Percentiles rank a stretch among this genome's conserved stretches.
These are phyloP conservation scores for Panicum hallii DNA, from an alignment of 202 grass and related monocot genomes.

Conservation along the genomic window DNA sequence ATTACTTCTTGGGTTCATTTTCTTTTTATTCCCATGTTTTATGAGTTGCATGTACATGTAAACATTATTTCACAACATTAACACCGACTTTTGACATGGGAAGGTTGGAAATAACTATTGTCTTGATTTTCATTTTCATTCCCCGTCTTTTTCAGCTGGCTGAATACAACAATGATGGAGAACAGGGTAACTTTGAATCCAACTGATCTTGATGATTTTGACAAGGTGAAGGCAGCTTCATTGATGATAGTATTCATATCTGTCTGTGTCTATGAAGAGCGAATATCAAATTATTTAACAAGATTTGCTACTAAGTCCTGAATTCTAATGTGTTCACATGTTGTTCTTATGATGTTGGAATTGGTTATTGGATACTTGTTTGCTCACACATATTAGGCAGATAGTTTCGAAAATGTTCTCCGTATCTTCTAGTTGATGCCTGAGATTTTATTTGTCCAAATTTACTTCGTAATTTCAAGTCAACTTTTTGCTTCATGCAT, in stretches of 20 bases:
- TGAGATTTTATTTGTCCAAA: background rate
- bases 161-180: conserved; percentile 99
- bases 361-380: background rate
- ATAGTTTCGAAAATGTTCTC: background rate
- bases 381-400: background rate
- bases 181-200: conserved; percentile 86
- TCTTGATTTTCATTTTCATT: conserved; percentile 29
- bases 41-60: conserved; percentile 8
- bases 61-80: conserved; percentile 12
- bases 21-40: conserved; percentile 16
- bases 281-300: conserved; percentile 6
- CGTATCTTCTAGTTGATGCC: conserved; percentile 6
- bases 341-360: background rate
- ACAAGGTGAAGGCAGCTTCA: conserved; percentile 64
- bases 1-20: conserved; percentile 26
- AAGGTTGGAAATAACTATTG: conserved; percentile 11
- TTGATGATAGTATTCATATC: conserved; percentile 24
- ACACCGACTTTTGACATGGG: conserved; percentile 27
- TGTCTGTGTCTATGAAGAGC: background rate
- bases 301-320: background rate
- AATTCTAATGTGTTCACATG: background rate
- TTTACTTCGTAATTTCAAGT: background rate
- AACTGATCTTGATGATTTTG: conserved; percentile 93
- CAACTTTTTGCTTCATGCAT: conserved; percentile 9
- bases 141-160: conserved; percentile 65